Evolutionary conservation across 805 yeast species (phyloP), one percentile per base, ranked within the genome.

Genomic region (Teunomyces aglyptinius): DNA sequence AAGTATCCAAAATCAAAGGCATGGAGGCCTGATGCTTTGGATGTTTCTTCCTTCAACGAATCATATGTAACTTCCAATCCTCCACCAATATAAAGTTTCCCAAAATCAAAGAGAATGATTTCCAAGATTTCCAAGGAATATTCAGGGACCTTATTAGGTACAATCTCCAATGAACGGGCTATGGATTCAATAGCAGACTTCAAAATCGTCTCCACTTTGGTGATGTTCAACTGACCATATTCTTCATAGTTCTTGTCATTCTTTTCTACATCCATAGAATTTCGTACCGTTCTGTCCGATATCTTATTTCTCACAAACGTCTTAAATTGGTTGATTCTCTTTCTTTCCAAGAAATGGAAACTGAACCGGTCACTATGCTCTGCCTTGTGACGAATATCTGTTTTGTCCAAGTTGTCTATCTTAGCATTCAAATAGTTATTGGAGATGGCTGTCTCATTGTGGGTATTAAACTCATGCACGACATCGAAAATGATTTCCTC

Each of bases 181-280:
- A 89, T 71, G 1, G 91, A 77, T 64, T 90, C 97, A 29, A 89
- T 61, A 6, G 84, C 77, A 13, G 86, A 78, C 53, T 82, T 83
- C 34, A 89, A 68, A 47, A 88, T 77, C 3, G 73, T 68, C 52
- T 88, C 91, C 2, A 87, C 82, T 20, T 73, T 67, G 12, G 66
- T 55, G 5, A 84, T 59, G 26, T 73, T 71, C 38, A 77, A 51
- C 38, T 50, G 59, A 35, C 64, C 68, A 43, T 58, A 54, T 34
- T 49, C 47, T 38, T 58, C 41, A 41, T 57, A 53, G 49, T 46
- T 49, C 35, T 41, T 32, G 38, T 51, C 53, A 22, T 13, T 36
- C 10, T 45, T 41, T n/a, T 34, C 49, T 2, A 40, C 10, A n/a
- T 47, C 53, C 8, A 32, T 15, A 43, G 55, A 65, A 45, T 51